Base-by-base conservation (phyloP, 2,329 filamentous ascomycete genomes). In the Aureobasidium sp. region DNA sequence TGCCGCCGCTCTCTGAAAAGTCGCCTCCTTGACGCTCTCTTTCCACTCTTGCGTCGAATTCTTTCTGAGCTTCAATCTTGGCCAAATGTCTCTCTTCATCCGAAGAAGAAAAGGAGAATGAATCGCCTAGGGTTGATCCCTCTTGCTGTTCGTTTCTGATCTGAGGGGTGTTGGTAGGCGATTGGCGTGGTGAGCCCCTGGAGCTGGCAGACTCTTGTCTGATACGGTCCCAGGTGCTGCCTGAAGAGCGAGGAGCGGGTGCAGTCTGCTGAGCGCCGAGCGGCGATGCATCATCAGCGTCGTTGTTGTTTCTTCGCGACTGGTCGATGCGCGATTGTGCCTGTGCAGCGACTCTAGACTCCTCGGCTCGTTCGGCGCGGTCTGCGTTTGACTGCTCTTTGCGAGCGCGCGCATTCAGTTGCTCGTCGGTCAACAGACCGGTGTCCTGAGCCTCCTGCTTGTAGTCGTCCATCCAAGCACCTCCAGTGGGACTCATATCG, bases 21-120 rank as follows among this genome's bases (percentile, higher is more conserved):
- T 77, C 73, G n/a, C 73, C 74, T 0, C 78, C 80, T 59, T 74
- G 73, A 57, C 81, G 69, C 65, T 82, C 81, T 62, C 73, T 73
- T 65, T 82, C 80, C 5, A 82, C 64, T 47, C 76, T 70, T 20
- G 74, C 74, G 66, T 82, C 79, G 65, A 82, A 82, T 29, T 81
- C 78, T 59, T 71, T 75, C 68, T 82, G 79, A 29, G 78, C 78
- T 64, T 79, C 74, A 44, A 72, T 67, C 63, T 74, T 77, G 14
- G 77, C 78, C 31, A 72, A 66, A 49, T 75, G 73, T 27, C 74
- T 72, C 41, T 81, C 77, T 61, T 78, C 75, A 6, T 77, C 76
- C 1, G 70, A 71, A 1, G 70, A 70, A 0, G 73, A 75, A 66
- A 80, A 81, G 14, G 73, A 72, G 59, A 79, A 82, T 39, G 72